phyloP scores from a whole-genome alignment of 305 asterid genomes.

The Fraxinus sp. region DNA sequence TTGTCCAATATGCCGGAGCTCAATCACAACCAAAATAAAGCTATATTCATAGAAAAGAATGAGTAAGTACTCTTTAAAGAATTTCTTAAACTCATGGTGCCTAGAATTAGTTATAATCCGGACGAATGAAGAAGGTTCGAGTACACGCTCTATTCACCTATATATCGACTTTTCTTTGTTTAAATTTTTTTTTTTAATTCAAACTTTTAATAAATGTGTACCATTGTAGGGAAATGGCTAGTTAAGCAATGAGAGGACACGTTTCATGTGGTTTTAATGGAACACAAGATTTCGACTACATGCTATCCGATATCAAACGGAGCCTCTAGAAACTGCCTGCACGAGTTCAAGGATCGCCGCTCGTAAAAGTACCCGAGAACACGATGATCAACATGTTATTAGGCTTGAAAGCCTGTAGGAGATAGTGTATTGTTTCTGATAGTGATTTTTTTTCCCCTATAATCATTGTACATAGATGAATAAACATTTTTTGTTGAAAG shows the following conservation, averaged over 20 bases:
- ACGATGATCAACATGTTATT: background rate
- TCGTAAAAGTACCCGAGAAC: background rate
- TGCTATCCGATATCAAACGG: background rate
- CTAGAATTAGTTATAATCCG: background rate
- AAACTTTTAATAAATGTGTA: background rate
- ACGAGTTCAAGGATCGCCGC: background rate
- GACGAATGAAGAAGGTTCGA: background rate
- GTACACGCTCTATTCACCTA: background rate
- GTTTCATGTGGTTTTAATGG: background rate
- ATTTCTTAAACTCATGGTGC: background rate
- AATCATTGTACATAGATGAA: background rate
- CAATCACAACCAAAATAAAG: conserved; percentile 15
- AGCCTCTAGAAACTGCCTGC: background rate
- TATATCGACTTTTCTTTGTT: background rate
- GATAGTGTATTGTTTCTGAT: background rate
- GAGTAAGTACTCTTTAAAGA: conserved; percentile 1
- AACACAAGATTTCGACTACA: background rate
- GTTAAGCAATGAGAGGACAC: background rate
- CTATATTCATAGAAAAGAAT: conserved; percentile 38
- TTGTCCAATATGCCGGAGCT: conserved; percentile 49
- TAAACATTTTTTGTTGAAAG: background rate
- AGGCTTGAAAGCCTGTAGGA: background rate
- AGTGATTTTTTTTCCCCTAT: background rate
- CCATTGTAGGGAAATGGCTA: background rate
- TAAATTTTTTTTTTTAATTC: background rate